phyloP scores from a whole-genome alignment of 441 rosid species.

The Adansonia rubrostipa region DNA sequence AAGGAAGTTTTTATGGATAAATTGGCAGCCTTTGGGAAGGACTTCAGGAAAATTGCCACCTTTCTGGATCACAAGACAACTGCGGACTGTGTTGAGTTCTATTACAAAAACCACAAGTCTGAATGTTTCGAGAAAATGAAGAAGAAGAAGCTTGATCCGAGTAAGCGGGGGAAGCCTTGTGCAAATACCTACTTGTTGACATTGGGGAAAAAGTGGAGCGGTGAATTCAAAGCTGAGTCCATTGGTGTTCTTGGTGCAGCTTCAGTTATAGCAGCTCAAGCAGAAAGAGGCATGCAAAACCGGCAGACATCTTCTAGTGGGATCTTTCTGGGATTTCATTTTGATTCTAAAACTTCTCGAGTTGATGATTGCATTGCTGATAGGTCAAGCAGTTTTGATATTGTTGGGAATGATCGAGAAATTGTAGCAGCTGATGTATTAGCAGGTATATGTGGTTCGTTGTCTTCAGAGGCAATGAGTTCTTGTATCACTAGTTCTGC shows the following conservation, averaged over 20 bases:
- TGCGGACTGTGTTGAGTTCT: constrained; percentile 97
- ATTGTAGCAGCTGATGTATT: constrained; percentile 81
- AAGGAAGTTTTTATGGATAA: constrained; percentile 75
- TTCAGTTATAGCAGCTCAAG: constrained; percentile 79
- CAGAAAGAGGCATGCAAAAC: constrained; percentile 50
- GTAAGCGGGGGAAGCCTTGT: constrained; percentile 62
- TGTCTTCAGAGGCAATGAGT: constrained; percentile 88
- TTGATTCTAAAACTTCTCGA: constrained; percentile 51
- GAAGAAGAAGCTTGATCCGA: constrained; percentile 69
- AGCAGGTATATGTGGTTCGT: constrained; percentile 76
- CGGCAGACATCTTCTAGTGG: constrained; percentile 46
- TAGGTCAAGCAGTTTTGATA: constrained; percentile 54
- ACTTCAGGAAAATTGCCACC: constrained; percentile 84
- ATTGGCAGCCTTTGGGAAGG: constrained; percentile 80
- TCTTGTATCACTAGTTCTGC: constrained; percentile 79
- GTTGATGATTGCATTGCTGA: constrained; percentile 55
- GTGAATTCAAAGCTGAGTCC: constrained; percentile 71
- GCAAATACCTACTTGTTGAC: constrained; percentile 70
- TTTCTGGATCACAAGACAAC: constrained; percentile 90
- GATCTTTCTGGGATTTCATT: constrained; percentile 48
- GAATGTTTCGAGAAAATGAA: constrained; percentile 82
- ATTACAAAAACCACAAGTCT: constrained; percentile 97
- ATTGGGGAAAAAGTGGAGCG: constrained; percentile 73
- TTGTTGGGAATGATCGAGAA: constrained; percentile 68
- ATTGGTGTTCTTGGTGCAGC: constrained; percentile 80